Conservation (phyloP, 208 protist species). For the Trypanosoma boissoni region DNA sequence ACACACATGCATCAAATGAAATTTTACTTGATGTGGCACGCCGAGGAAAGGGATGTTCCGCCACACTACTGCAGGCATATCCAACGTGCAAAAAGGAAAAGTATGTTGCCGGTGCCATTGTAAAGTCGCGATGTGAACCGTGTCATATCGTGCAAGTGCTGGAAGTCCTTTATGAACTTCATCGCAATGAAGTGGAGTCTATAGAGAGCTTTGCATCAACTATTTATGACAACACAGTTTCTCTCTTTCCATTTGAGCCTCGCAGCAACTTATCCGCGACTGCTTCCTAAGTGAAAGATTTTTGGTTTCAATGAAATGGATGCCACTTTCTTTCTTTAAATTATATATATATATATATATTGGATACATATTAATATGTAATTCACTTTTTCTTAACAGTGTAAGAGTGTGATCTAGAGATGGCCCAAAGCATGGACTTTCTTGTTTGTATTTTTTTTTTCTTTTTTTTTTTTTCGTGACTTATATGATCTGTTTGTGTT, state of each 20-base stretch:
- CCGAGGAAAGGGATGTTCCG: constrained; percentile 28
- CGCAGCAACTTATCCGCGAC: too few species aligned
- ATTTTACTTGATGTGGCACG: constrained; percentile 26
- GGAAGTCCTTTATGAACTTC: constrained; percentile 68
- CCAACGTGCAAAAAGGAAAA: constrained; percentile 67
- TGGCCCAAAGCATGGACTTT: not conserved
- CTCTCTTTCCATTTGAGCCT: constrained; percentile 73
- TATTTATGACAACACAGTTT: constrained; percentile 49
- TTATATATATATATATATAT: constrained; percentile 2
- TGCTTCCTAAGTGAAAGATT: too few species aligned
- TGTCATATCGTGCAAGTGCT: constrained; percentile 60
- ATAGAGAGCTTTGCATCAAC: constrained; percentile 43
- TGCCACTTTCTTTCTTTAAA: not conserved
- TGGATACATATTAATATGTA: constrained; percentile 6
- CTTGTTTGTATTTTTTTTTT: not conserved
- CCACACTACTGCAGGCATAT: constrained; percentile 35
- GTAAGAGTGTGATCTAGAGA: not conserved
- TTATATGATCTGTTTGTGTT: constrained; percentile 1
- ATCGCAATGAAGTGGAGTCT: constrained; percentile 32
- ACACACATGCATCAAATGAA: constrained; percentile 81
- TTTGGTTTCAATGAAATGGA: not conserved
- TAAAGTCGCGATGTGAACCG: constrained; percentile 73
- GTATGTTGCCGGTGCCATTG: constrained; percentile 48
- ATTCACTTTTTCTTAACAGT: not conserved
- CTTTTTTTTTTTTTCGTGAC: not conserved